A percentile compares a stretch with the other conserved stretches of the same genome.
Evolutionary conservation across 176 grass and related monocot genomes (phyloP).

Genomic region (Hsuehochloa calcarea): DNA sequence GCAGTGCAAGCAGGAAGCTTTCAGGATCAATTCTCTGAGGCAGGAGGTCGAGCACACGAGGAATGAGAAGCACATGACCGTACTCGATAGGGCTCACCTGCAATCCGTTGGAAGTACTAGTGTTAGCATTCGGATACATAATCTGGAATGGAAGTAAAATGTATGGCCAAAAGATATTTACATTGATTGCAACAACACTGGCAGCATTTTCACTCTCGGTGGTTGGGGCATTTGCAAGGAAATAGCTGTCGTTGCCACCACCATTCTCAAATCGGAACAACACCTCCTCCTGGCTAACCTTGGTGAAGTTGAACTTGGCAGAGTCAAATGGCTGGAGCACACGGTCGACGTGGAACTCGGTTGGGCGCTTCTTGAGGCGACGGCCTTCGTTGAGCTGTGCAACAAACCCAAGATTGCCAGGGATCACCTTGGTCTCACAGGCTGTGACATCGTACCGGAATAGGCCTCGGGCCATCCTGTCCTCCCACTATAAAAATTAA

Average conservation of each 20-base stretch:
- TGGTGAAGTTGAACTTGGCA: conserved; percentile 85
- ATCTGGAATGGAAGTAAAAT: background rate
- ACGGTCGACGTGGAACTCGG: conserved; percentile 65
- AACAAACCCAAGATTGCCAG: conserved; percentile 61
- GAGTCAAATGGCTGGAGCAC: conserved; percentile 77
- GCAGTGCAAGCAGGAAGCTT: conserved; percentile 62
- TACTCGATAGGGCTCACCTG: conserved; percentile 85
- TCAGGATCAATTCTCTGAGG: conserved; percentile 64
- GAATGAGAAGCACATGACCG: conserved; percentile 71
- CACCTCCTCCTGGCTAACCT: conserved; percentile 83
- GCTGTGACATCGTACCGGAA: conserved; percentile 75
- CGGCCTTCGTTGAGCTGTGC: conserved; percentile 73
- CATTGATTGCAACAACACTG: conserved; percentile 67
- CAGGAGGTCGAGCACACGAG: conserved; percentile 60
- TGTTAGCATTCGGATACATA: background rate
- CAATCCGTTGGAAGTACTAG: background rate
- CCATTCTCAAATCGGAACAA: conserved; percentile 63
- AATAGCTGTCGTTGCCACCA: conserved; percentile 32
- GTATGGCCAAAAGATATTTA: conserved; percentile 18
- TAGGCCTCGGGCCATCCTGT: conserved; percentile 53
- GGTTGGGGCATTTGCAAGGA: conserved; percentile 35
- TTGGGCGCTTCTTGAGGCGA: conserved; percentile 73
- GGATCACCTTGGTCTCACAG: conserved; percentile 76
- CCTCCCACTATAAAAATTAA: conserved; percentile 57
- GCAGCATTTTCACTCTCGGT: conserved; percentile 25